Conservation (phyloP, 2,329 filamentous ascomycete species). For the Ophiostoma himal-ulmi region DNA sequence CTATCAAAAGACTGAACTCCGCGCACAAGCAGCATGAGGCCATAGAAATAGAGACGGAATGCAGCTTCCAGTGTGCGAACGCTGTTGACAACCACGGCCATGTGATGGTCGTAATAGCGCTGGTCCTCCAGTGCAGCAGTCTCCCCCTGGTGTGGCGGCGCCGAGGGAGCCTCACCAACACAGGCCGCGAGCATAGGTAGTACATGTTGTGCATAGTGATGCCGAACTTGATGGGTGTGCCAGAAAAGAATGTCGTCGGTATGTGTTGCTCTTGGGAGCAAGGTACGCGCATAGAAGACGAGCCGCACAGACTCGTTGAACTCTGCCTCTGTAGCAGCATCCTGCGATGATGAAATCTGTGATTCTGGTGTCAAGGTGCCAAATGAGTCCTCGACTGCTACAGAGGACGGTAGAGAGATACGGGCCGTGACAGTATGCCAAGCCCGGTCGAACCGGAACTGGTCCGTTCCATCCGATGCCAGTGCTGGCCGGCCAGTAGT, state of each 20-base stretch:
- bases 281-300: conserved; percentile 43
- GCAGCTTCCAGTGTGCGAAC: conserved; percentile 56
- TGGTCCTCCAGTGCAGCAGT: conserved; percentile 12
- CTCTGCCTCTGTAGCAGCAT: conserved; percentile 25
- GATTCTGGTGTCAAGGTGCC: conserved; percentile 42
- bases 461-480: conserved; percentile 36
- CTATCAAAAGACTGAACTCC: conserved; percentile 37
- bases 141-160: conserved; percentile 1
- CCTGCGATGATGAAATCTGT: neutral
- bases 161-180: conserved; percentile 20
- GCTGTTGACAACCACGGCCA: conserved; percentile 43
- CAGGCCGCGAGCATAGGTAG: conserved; percentile 50
- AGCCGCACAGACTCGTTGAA: conserved; percentile 51
- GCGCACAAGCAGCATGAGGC: conserved; percentile 47
- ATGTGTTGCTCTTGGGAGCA: conserved; percentile 45
- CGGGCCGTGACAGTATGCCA: conserved; percentile 57
- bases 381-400: conserved; percentile 50
- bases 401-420: conserved; percentile 52
- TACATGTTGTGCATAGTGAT: conserved; percentile 56
- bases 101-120: conserved; percentile 24
- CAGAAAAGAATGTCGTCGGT: conserved; percentile 54
- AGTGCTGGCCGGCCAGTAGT: neutral
- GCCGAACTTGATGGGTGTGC: conserved; percentile 56
- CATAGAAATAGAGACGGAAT: conserved; percentile 52
- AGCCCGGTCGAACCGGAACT: conserved; percentile 54